phyloP scores from a whole-genome alignment of 1,284 basidiomycete genomes.

The Volvariella volvacea region DNA sequence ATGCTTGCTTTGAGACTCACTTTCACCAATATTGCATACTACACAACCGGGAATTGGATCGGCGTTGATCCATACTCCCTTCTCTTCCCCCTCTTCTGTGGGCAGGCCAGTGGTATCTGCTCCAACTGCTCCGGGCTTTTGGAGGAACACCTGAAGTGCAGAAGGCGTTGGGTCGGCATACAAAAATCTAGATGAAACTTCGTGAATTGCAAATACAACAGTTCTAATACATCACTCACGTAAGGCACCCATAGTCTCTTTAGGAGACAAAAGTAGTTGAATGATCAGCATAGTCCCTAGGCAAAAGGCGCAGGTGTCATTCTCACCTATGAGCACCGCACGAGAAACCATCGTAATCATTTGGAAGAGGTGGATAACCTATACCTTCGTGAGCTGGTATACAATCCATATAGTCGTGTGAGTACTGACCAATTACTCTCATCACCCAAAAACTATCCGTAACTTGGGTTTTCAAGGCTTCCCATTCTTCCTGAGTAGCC shows the following conservation, averaged over 20 bases:
- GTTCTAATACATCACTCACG: constrained; percentile 37
- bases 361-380: constrained; percentile 83
- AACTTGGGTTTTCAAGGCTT: constrained; percentile 54
- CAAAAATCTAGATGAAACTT: constrained; percentile 51
- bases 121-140: constrained; percentile 30
- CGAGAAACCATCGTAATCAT: constrained; percentile 70
- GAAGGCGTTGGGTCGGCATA: constrained; percentile 72
- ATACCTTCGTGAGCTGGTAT: not conserved
- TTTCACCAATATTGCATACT: constrained; percentile 82
- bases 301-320: not conserved
- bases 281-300: constrained; percentile 3
- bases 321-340: constrained; percentile 79
- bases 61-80: constrained; percentile 72
- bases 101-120: constrained; percentile 32
- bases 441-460: constrained; percentile 85
- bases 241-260: constrained; percentile 83
- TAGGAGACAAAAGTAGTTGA: no score
- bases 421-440: constrained; percentile 64
- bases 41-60: constrained; percentile 74
- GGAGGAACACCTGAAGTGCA: constrained; percentile 76
- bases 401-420: not conserved
- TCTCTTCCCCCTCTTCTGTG: constrained; percentile 42
- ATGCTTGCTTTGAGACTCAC: constrained; percentile 32
- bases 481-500: constrained; percentile 66
- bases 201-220: not conserved